Evolutionary conservation across 1,139 yeast species (phyloP), one percentile per base, ranked within the genome.

Genomic region (Scheffersomyces insectosa): DNA sequence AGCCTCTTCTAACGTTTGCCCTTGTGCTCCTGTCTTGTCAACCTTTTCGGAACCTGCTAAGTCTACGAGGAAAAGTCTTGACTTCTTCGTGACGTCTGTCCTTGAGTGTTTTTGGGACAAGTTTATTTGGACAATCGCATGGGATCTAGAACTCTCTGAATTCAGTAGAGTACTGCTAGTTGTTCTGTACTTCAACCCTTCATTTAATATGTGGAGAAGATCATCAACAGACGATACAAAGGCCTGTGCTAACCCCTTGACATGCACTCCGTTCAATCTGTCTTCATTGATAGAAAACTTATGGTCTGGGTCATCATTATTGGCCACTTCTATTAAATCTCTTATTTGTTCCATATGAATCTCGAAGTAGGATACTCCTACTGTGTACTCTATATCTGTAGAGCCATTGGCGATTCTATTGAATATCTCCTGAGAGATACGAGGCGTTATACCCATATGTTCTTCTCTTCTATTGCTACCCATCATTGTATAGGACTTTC

Each of bases 41-140:
- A 88, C 83, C 60, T 87, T 88, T 63, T 90, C 97, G 34, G 93
- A 83, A 3, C 97, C 96, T 0, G 96, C 97, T 49, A 90, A 72
- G 66, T 90, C 97, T 9, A 89, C 95, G 40, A 90, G 66, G 55
- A 84, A 87, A 43, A 90, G 70, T 48, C 75, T 82, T n/a, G 90
- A 84, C 36, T 78, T 73, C 57, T 83, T 87, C 35, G 78, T 71
- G 10, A 79, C 70, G 3, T 85, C 88, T 23, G 79, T 74, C 10
- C 62, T 64, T n/a, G 75, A 52, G 49, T 76, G 75, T 54, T 78
- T 82, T 57, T 86, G 93, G 13, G 78, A 68, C 13, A 89, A 68
- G 42, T 77, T 78, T 11, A 90, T 72, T 48, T 84, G 85, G 52
- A 89, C 81, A 36, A 90, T 86, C 1, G 95, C 83, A 62, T 89